These are phyloP conservation scores for Mucor velutinosus DNA, from an alignment of 371 early-diverging fungal genomes.

Conservation along the genomic window DNA sequence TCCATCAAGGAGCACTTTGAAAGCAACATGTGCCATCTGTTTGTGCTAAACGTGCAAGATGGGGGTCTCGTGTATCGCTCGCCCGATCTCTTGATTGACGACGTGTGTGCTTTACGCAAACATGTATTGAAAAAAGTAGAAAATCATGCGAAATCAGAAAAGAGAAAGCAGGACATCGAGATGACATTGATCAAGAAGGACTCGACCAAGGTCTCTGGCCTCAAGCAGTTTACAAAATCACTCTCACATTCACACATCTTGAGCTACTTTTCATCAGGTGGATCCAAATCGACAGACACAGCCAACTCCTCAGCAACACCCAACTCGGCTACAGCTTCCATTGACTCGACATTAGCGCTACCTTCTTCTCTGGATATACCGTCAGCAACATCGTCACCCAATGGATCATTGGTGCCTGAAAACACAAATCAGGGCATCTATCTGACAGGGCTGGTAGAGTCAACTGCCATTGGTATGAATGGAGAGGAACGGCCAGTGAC, in stretches of 20 bases:
- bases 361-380: slow-evolving; percentile 21
- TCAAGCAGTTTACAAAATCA: slow-evolving; percentile 55
- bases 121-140: slow-evolving; percentile 34
- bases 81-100: slow-evolving; percentile 25
- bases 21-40: slow-evolving; percentile 43
- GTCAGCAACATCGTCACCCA: slow-evolving; percentile 2
- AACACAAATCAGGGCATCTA: slow-evolving; percentile 24
- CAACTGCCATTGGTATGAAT: slow-evolving; percentile 29
- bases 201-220: slow-evolving; percentile 19
- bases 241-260: slow-evolving; percentile 56
- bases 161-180: slow-evolving; percentile 22
- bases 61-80: slow-evolving; percentile 46
- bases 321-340: background rate
- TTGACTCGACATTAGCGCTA: slow-evolving; percentile 27
- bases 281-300: slow-evolving; percentile 27
- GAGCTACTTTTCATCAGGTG: slow-evolving; percentile 47
- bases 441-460: slow-evolving; percentile 39
- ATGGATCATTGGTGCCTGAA: background rate
- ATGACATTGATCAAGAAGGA: slow-evolving; percentile 1
- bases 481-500: slow-evolving; percentile 31
- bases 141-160: slow-evolving; percentile 26
- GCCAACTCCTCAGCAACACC: background rate
- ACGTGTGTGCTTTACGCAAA: slow-evolving; percentile 39
- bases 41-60: slow-evolving; percentile 39
- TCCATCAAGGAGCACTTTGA: slow-evolving; percentile 20